Evolutionary conservation across 441 rosid genomes (phyloP).

Genomic region (Euphorbia schlechtendalii): DNA sequence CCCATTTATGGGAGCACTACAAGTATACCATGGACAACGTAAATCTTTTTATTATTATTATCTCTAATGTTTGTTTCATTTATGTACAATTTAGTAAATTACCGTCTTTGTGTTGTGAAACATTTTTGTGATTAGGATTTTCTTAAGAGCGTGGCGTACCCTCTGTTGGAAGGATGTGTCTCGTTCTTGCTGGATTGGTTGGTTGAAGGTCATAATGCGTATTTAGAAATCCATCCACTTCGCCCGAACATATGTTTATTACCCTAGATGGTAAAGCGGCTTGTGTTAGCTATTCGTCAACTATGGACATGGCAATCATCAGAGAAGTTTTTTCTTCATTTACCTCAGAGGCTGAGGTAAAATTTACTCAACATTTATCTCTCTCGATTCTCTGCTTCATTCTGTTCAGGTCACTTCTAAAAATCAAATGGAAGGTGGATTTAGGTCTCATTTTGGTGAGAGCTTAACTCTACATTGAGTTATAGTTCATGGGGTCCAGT

Average conservation of each 20-base stretch:
- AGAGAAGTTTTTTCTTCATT: conserved; percentile 64
- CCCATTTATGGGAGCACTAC: too few relatives aligned
- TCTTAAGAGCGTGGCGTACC: conserved; percentile 62
- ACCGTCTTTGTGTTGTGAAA: neutral
- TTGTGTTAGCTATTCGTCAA: too few relatives aligned
- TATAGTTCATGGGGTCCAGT: too few relatives aligned
- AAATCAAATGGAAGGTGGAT: too few relatives aligned
- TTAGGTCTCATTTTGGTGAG: too few relatives aligned
- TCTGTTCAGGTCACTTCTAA: too few relatives aligned
- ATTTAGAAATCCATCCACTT: conserved; percentile 88
- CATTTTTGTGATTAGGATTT: conserved; percentile 46
- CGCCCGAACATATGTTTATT: conserved; percentile 96
- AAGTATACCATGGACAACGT: too few relatives aligned
- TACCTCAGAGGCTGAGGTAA: conserved; percentile 75
- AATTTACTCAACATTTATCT: neutral
- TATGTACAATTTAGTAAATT: conserved; percentile 30
- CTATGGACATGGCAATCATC: too few relatives aligned
- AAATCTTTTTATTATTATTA: conserved; percentile 28
- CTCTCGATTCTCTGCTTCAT: too few relatives aligned
- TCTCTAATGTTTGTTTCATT: conserved; percentile 61
- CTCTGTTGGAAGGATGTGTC: conserved; percentile 81
- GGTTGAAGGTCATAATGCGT: conserved; percentile 67
- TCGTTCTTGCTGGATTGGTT: conserved; percentile 86
- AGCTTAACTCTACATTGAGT: too few relatives aligned
- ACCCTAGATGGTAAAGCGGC: too few relatives aligned